phyloP scores from a whole-genome alignment of 2,329 filamentous ascomycete species.

The Orbilia oligospora region DNA sequence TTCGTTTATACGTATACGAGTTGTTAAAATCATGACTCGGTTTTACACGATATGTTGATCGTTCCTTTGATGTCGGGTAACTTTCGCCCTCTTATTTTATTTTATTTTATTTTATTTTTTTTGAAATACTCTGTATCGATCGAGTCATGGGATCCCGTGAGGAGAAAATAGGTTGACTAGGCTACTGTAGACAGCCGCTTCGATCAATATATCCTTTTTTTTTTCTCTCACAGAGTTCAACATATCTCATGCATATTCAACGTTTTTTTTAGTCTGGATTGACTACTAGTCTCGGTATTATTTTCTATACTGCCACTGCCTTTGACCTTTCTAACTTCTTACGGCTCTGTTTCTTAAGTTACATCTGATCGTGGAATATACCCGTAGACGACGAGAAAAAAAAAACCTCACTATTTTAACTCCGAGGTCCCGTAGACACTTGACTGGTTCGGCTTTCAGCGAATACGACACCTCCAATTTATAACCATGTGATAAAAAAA shows the following conservation, averaged over 20 bases:
- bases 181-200: too few relatives aligned
- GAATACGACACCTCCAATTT: neutral
- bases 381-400: neutral
- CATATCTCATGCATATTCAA: neutral
- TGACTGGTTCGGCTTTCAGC: neutral
- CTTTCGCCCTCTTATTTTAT: neutral
- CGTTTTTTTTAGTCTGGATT: neutral
- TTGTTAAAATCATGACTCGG: constrained; percentile 9
- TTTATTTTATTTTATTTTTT: too few relatives aligned
- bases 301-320: neutral
- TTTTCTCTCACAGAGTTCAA: neutral
- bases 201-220: too few relatives aligned
- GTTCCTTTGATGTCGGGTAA: neutral
- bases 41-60: neutral
- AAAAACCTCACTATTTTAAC: neutral
- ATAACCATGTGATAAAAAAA: neutral
- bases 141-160: too few relatives aligned
- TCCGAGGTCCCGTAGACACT: constrained; percentile 1
- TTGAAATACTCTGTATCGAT: too few relatives aligned
- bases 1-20: neutral
- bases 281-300: neutral
- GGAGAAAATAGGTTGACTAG: too few relatives aligned
- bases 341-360: neutral
- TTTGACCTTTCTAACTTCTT: too few relatives aligned
- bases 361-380: constrained; percentile 22